Evolutionary conservation across 768 basidiomycete species (phyloP).

Genomic region (Coprinopsis marcescibilis): DNA sequence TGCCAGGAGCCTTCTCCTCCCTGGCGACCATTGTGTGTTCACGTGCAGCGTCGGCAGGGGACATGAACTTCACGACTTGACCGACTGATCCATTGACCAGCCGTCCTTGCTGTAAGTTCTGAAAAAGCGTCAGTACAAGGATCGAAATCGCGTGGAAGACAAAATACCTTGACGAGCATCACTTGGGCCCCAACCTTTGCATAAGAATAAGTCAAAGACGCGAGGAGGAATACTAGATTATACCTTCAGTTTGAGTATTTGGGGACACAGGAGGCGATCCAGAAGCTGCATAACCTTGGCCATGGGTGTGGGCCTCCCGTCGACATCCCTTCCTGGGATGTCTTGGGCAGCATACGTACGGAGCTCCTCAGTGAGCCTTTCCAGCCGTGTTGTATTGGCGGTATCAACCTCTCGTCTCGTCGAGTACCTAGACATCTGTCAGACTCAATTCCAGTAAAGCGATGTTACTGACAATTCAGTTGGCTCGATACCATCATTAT

Average conservation of each 20-base stretch:
- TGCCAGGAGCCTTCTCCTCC: conserved; percentile 6
- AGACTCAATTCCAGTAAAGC: neutral
- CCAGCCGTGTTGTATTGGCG: conserved; percentile 54
- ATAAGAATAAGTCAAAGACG: neutral
- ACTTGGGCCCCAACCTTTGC: conserved; percentile 75
- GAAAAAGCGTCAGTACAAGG: neutral
- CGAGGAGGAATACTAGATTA: neutral
- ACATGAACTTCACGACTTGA: conserved; percentile 41
- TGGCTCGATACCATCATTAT: conserved; percentile 71
- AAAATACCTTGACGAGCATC: conserved; percentile 67
- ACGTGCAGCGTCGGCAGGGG: conserved; percentile 35
- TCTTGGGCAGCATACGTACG: conserved; percentile 42
- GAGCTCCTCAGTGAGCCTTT: conserved; percentile 31
- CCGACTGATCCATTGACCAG: conserved; percentile 73
- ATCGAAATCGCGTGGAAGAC: neutral
- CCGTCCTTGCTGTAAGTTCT: conserved; percentile 66
- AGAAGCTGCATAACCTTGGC: conserved; percentile 40
- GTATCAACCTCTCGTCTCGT: conserved; percentile 65
- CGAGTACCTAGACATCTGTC: conserved; percentile 46
- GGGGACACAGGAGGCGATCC: conserved; percentile 57
- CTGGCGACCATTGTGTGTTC: conserved; percentile 33
- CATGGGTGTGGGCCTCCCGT: conserved; percentile 27
- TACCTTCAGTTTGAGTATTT: conserved; percentile 41
- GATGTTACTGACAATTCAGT: conserved; percentile 61
- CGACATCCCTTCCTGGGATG: conserved; percentile 38